phyloP scores from a whole-genome alignment of 2,329 filamentous ascomycete genomes.

The Beauveria varroae region DNA sequence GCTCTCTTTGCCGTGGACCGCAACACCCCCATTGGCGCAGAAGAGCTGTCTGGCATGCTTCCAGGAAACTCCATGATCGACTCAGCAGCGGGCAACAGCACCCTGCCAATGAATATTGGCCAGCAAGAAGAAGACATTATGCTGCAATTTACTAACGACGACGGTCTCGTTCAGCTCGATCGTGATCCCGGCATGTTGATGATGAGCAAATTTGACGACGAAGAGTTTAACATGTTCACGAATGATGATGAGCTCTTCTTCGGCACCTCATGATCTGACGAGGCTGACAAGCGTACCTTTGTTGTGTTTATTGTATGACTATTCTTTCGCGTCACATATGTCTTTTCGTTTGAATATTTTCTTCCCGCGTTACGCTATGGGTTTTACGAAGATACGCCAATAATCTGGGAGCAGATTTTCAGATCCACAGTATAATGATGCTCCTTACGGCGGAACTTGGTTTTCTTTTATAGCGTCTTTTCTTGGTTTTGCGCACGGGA shows the following conservation, averaged over 20 bases:
- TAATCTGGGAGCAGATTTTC: neutral
- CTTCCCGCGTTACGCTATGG: neutral
- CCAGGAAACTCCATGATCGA: conserved; percentile 25
- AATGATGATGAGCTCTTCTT: conserved; percentile 47
- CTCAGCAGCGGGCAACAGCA: conserved; percentile 26
- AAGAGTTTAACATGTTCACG: conserved; percentile 43
- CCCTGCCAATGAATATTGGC: conserved; percentile 26
- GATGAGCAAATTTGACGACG: conserved; percentile 48
- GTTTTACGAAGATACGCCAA: conserved; percentile 2
- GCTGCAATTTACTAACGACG: conserved; percentile 21
- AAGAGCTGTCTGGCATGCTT: conserved; percentile 24
- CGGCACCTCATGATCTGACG: conserved; percentile 24
- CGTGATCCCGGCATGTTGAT: conserved; percentile 41
- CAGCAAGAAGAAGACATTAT: conserved; percentile 30
- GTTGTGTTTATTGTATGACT: conserved; percentile 14
- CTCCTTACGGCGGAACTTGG: conserved; percentile 2
- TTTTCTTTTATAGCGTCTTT: neutral
- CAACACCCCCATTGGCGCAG: conserved; percentile 24
- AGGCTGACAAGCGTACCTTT: conserved; percentile 5
- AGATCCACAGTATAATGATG: neutral
- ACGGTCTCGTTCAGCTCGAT: conserved; percentile 35
- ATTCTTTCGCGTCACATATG: conserved; percentile 12
- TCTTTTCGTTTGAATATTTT: neutral
- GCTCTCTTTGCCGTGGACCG: conserved; percentile 41
- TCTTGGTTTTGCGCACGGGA: neutral